Conservation (phyloP, 2,329 filamentous ascomycete species). For the Microdochium paspali region DNA sequence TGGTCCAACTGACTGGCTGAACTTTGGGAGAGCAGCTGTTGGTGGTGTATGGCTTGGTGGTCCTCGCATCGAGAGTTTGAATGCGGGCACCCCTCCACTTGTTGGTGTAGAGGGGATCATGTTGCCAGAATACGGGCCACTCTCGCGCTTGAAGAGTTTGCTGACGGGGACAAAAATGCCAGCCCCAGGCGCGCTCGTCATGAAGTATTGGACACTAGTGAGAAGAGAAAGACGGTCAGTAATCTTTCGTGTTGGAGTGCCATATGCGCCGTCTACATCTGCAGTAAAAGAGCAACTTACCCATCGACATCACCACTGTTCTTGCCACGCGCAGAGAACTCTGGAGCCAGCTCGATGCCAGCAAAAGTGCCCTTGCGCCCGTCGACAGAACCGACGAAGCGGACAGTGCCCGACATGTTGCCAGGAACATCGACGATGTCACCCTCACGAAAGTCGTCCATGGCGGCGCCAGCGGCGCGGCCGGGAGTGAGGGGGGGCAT, state of each 20-base stretch:
- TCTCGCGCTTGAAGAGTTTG: conserved; percentile 64
- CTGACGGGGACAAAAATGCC: conserved; percentile 89
- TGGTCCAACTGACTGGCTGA: conserved; percentile 81
- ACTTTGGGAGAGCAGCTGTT: conserved; percentile 60
- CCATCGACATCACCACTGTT: conserved; percentile 95
- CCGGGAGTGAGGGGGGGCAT: conserved; percentile 48
- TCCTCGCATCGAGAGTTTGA: conserved; percentile 46
- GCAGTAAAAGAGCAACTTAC: conserved; percentile 47
- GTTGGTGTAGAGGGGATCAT: conserved; percentile 59
- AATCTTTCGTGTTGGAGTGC: no score
- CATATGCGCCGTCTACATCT: no score
- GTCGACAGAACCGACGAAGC: conserved; percentile 77
- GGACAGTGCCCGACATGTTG: conserved; percentile 82
- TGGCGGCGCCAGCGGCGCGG: conserved; percentile 30
- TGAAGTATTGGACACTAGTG: conserved; percentile 65
- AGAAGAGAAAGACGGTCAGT: conserved; percentile 5
- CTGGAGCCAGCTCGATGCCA: conserved; percentile 76
- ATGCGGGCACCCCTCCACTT: conserved; percentile 46
- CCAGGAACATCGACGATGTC: conserved; percentile 88
- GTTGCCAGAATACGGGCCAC: conserved; percentile 39
- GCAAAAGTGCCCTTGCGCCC: conserved; percentile 90
- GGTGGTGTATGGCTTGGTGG: conserved; percentile 54
- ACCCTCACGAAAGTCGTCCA: conserved; percentile 56
- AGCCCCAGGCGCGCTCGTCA: conserved; percentile 65
- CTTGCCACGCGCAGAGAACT: conserved; percentile 79